Evolutionary conservation across 179 eudicot species (phyloP).

Genomic region (Vitellaria paradoxa): DNA sequence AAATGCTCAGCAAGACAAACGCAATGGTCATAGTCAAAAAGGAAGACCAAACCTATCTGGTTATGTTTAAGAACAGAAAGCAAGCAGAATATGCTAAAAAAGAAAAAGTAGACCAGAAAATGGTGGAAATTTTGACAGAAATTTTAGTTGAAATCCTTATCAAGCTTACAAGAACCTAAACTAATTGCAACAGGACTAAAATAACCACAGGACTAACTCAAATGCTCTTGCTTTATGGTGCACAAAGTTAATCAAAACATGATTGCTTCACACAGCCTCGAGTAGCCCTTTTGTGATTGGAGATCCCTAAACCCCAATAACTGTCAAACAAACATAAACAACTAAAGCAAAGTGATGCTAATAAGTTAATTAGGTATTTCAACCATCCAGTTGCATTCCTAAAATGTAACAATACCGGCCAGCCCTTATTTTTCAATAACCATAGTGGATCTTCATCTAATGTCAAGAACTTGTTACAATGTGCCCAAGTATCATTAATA

Average conservation of each 20-base stretch:
- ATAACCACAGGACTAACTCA: slow-evolving; percentile 5
- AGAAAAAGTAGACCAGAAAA: neutral
- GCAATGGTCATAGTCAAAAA: neutral
- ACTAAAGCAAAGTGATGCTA: neutral
- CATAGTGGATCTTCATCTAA: neutral
- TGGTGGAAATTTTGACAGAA: neutral
- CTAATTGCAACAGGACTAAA: neutral
- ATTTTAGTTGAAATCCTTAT: neutral
- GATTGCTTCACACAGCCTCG: neutral
- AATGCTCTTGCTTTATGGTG: neutral
- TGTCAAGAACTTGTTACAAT: neutral
- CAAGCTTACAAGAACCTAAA: neutral
- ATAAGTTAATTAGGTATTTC: neutral
- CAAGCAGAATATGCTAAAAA: neutral
- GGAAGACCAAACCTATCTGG: neutral
- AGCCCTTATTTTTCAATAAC: neutral
- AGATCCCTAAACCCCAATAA: neutral
- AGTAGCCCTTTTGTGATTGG: neutral
- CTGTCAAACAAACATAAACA: slow-evolving; percentile 1
- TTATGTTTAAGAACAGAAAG: neutral
- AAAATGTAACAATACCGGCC: neutral
- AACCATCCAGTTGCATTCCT: neutral
- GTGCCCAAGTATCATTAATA: neutral
- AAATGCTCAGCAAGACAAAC: neutral
- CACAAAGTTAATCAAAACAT: neutral